Evolutionary conservation across 352 stramenopile genomes (phyloP).

Genomic region (Elongisporangium anandrum): DNA sequence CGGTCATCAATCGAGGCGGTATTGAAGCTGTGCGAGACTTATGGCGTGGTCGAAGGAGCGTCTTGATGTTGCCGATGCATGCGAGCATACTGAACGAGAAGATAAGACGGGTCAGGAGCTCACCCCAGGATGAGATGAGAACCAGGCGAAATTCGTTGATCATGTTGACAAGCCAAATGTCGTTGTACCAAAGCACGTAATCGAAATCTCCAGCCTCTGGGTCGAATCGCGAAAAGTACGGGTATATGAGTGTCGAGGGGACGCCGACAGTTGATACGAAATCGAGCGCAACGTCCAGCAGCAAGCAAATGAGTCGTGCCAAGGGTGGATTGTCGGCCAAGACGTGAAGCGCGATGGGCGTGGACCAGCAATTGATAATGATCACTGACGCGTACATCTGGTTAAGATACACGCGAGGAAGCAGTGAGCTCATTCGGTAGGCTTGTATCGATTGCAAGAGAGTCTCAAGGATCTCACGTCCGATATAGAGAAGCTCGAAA

Average conservation of each 20-base stretch:
- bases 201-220: slow-evolving; percentile 5
- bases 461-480: slow-evolving; percentile 17
- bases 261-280: slow-evolving; percentile 33
- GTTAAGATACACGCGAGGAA: slow-evolving; percentile 16
- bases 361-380: slow-evolving; percentile 33
- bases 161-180: slow-evolving; percentile 31
- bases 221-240: slow-evolving; percentile 20
- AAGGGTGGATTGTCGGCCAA: slow-evolving; percentile 11
- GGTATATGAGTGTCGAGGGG: slow-evolving; percentile 10
- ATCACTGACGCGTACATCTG: slow-evolving; percentile 16
- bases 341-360: slow-evolving; percentile 16
- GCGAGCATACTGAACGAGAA: slow-evolving; percentile 22
- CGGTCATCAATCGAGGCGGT: slow-evolving; percentile 9
- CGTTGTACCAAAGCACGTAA: slow-evolving; percentile 28
- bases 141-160: slow-evolving; percentile 46
- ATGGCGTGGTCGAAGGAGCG: slow-evolving; percentile 3
- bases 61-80: slow-evolving; percentile 22
- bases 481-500: slow-evolving; percentile 15
- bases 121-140: slow-evolving; percentile 22
- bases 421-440: slow-evolving; percentile 20
- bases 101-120: slow-evolving; percentile 18
- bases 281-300: slow-evolving; percentile 25
- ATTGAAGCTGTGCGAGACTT: not conserved
- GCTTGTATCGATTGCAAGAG: slow-evolving; percentile 20
- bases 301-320: slow-evolving; percentile 23